A percentile compares a stretch with the other conserved stretches of the same genome.
phyloP scores from a whole-genome alignment of 2,329 filamentous ascomycete genomes.

The Talaromyces albobiverticillius region DNA sequence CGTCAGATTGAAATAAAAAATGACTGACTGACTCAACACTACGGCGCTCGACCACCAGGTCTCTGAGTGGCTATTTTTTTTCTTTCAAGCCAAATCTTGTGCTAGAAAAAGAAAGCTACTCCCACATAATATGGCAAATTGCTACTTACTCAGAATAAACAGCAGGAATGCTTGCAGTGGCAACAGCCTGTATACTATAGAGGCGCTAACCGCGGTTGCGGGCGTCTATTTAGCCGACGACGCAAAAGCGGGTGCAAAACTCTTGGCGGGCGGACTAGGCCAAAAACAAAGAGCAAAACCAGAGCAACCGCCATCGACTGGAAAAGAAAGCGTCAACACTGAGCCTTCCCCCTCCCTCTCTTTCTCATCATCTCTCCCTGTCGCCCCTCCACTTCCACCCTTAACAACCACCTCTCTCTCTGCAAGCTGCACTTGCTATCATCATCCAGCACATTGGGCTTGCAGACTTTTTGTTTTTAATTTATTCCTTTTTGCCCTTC shows the following conservation, averaged over 20 bases:
- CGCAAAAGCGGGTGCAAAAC: neutral
- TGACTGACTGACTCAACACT: too few species aligned
- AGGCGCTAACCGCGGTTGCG: too few species aligned
- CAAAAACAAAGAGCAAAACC: slow-evolving; percentile 1
- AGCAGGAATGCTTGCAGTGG: too few species aligned
- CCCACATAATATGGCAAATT: too few species aligned
- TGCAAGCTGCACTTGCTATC: neutral
- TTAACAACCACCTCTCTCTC: neutral
- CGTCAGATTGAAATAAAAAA: too few species aligned
- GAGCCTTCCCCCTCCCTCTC: neutral
- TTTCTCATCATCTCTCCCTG: neutral
- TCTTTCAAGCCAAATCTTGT: too few species aligned
- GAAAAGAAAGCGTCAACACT: slow-evolving; percentile 15
- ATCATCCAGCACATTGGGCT: neutral
- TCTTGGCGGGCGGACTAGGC: neutral
- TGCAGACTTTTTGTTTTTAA: neutral
- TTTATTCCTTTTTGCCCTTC: neutral
- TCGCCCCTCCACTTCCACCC: slow-evolving; percentile 1
- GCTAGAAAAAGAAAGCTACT: too few species aligned
- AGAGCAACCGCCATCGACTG: slow-evolving; percentile 11
- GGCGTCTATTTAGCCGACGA: too few species aligned
- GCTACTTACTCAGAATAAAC: too few species aligned
- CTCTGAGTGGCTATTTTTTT: too few species aligned
- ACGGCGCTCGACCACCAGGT: too few species aligned
- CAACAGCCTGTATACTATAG: too few species aligned